Evolutionary conservation across 176 grass and related monocot genomes (phyloP).

Genomic region (Juncus inflexus): DNA sequence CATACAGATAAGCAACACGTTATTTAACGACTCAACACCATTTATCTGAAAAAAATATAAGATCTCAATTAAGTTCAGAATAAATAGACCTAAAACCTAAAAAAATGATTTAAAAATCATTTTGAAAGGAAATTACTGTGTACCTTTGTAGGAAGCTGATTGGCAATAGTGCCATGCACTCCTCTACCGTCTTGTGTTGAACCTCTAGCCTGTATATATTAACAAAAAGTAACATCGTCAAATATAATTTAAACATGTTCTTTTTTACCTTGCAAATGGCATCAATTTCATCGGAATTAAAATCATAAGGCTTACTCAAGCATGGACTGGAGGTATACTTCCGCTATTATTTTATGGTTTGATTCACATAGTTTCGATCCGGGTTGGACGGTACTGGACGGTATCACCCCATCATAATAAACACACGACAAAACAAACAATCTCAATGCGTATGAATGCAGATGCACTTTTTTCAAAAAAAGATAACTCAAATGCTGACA

Average conservation of each 20-base stretch:
- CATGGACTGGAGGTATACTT: too few species aligned
- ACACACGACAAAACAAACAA: too few species aligned
- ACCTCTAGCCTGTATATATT: constrained; percentile 68
- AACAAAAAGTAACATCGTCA: constrained; percentile 1
- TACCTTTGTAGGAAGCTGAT: constrained; percentile 97
- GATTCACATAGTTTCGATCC: too few species aligned
- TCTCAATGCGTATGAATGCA: too few species aligned
- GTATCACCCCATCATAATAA: too few species aligned
- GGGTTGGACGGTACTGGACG: too few species aligned
- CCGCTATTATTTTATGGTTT: too few species aligned
- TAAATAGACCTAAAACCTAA: constrained; percentile 12
- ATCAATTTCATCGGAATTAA: constrained; percentile 99
- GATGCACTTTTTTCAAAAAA: too few species aligned
- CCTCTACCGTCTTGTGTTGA: constrained; percentile 90
- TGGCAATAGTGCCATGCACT: constrained; percentile 93
- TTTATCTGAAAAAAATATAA: constrained; percentile 59
- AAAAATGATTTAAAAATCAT: constrained; percentile 18
- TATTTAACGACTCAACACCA: constrained; percentile 91
- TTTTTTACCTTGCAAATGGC: constrained; percentile 65
- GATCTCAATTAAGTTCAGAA: constrained; percentile 27
- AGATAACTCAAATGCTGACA: too few species aligned
- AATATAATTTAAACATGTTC: background rate
- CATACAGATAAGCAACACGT: constrained; percentile 98
- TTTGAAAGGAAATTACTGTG: background rate
- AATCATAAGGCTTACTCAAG: constrained; percentile 85